Evolutionary conservation across 225 moss, liverwort and hornwort species (phyloP).

Genomic region (Asterella californica): DNA sequence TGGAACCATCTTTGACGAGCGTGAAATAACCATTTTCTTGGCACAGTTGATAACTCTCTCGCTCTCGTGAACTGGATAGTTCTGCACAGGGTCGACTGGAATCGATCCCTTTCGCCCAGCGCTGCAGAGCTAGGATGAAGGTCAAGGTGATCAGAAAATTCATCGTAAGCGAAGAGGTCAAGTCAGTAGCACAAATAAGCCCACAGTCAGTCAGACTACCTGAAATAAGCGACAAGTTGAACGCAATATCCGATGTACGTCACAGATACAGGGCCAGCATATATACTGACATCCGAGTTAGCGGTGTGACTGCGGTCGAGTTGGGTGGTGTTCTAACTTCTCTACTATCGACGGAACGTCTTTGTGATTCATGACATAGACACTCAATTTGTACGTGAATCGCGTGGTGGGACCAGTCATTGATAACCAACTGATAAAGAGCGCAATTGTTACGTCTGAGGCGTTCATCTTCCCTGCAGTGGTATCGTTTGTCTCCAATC

Average conservation of each 20-base stretch:
- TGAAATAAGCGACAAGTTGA: too few species aligned
- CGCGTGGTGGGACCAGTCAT: too few species aligned
- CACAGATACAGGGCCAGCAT: background rate
- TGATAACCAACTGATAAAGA: too few species aligned
- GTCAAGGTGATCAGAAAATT: background rate
- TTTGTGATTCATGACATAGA: background rate
- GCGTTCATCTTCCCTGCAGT: too few species aligned
- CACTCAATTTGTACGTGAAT: too few species aligned
- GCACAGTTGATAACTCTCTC: constrained; percentile 7
- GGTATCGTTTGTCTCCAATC: too few species aligned
- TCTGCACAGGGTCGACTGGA: background rate
- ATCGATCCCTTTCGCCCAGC: background rate
- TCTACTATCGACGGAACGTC: background rate
- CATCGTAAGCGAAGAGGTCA: background rate
- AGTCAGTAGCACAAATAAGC: background rate
- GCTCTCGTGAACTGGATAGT: background rate
- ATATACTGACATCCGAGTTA: background rate
- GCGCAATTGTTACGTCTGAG: too few species aligned
- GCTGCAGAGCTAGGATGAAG: constrained; percentile 7
- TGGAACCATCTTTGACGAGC: constrained; percentile 7
- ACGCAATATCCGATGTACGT: background rate
- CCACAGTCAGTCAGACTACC: too few species aligned
- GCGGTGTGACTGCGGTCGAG: background rate
- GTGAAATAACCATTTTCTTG: constrained; percentile 15
- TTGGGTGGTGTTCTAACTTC: constrained; percentile 17